Base-by-base conservation (phyloP, 306 rosid genomes). In the Cucumis melo region DNA sequence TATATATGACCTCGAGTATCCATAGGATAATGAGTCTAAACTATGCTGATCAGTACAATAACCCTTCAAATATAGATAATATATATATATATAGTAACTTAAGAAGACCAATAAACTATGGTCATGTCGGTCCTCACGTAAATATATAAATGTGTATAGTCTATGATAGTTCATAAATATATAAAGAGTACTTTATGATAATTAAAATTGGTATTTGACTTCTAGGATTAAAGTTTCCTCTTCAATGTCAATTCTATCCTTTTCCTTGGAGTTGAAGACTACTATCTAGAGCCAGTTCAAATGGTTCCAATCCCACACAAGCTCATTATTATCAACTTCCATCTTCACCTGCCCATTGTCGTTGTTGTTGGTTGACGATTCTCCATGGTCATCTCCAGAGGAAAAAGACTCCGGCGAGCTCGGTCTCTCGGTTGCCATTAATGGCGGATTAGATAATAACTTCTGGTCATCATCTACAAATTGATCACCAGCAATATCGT, bases 221-320 rank as follows among this genome's bases (percentile, higher is more conserved):
- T 57, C 3, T 21, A 4, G 27, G 27, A 32, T 20, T 20, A 10
- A 8, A 57, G 3, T 8, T 2, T n/a, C 13, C 1, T 56, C 29
- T 56, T 21, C n/a, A 56, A 21, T 32, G 3, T 57, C 7, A 57
- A 57, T 57, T 21, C 6, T 58, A 4, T 58, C 63, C 17, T 12
- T 57, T 7, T 29, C 11, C 68, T 27, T 62, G 21, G 16, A 27
- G 65, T 60, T 27, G 65, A 60, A 24, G 73, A 10, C 5, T 36
- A 10, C 21, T 23, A 42, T 0, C 48, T 64, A 42, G n/a, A 39
- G 34, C 74, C 74, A 67, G 1, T 67, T 67, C 36, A 67, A 67
- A 41, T 42, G 55, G 54, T 21, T 23, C 74, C 74, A 67, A 67
- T 67, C 74, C 74, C 74, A 67, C 54, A 67, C 54, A n/a, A 67